Evolutionary conservation across 2,329 filamentous ascomycete genomes (phyloP).

Genomic region (Ceratocystis harringtonii): DNA sequence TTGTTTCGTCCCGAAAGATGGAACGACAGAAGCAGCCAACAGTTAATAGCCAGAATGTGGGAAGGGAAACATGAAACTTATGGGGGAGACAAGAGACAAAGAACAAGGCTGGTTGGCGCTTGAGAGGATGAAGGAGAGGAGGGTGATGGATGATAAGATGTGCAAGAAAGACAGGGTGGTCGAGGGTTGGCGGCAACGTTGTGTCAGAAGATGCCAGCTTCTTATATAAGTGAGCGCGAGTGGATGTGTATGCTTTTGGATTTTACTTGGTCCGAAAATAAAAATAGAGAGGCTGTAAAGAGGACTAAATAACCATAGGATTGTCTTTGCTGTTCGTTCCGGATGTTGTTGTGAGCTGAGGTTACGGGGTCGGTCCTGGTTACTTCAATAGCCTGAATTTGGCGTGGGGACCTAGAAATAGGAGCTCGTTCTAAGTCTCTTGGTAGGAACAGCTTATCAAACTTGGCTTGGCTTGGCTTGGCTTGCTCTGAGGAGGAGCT

Average conservation of each 20-base stretch:
- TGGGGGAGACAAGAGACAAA: not conserved
- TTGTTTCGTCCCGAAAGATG: conserved; percentile 2
- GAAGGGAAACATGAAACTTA: conserved; percentile 4
- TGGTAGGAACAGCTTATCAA: no score
- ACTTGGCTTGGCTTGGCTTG: not conserved
- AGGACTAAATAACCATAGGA: not conserved
- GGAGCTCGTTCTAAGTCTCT: no score
- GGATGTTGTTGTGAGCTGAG: not conserved
- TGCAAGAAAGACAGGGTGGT: not conserved
- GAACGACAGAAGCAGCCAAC: not conserved
- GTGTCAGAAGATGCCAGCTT: not conserved
- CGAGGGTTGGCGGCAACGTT: not conserved
- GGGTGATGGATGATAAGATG: not conserved
- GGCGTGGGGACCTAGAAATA: no score
- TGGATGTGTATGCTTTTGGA: not conserved
- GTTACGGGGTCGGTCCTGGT: not conserved
- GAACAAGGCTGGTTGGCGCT: not conserved
- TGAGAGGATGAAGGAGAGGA: not conserved
- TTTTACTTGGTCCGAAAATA: not conserved
- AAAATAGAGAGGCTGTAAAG: conserved; percentile 4
- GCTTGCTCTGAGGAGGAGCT: not conserved
- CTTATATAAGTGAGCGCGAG: not conserved
- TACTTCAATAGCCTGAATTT: no score
- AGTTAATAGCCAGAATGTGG: not conserved
- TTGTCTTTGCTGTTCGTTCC: not conserved